Conservation (phyloP, 768 basidiomycete species). For the Termitomyces sp. region DNA sequence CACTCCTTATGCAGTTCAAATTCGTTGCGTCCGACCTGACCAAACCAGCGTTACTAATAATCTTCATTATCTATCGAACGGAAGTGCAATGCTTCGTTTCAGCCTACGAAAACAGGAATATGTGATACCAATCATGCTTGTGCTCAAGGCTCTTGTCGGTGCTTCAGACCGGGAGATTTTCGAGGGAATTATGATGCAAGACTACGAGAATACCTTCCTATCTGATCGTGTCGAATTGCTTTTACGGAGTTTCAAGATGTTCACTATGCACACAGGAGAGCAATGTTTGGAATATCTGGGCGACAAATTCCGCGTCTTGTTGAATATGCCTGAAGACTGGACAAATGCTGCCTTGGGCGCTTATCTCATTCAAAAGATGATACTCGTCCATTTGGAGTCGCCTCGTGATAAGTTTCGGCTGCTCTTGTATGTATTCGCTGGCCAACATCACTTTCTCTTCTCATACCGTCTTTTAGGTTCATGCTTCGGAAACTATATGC, state of each 20-base stretch:
- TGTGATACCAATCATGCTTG: slow-evolving; percentile 93
- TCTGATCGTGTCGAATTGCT: slow-evolving; percentile 95
- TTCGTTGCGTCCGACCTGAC: slow-evolving; percentile 91
- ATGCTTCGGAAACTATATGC: slow-evolving; percentile 96
- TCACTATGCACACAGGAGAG: slow-evolving; percentile 78
- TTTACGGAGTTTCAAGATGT: slow-evolving; percentile 92
- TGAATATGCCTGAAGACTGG: slow-evolving; percentile 92
- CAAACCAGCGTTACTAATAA: slow-evolving; percentile 93
- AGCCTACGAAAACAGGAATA: slow-evolving; percentile 98
- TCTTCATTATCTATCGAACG: slow-evolving; percentile 96
- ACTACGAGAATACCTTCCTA: slow-evolving; percentile 95
- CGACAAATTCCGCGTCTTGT: slow-evolving; percentile 91
- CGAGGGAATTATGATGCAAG: slow-evolving; percentile 93
- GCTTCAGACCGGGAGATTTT: slow-evolving; percentile 97
- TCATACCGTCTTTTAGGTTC: slow-evolving; percentile 49
- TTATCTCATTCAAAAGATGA: slow-evolving; percentile 78
- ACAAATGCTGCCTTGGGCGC: slow-evolving; percentile 74
- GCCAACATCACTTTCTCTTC: not conserved
- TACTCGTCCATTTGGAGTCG: slow-evolving; percentile 84
- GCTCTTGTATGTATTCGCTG: slow-evolving; percentile 64
- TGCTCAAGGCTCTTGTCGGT: slow-evolving; percentile 88
- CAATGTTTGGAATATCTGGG: slow-evolving; percentile 95
- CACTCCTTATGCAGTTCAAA: slow-evolving; percentile 90
- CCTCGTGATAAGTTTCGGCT: slow-evolving; percentile 93
- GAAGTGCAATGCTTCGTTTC: slow-evolving; percentile 95